Base-by-base conservation (phyloP, 228 moss, liverwort and hornwort species). In the Sphagnum magellanicum region DNA sequence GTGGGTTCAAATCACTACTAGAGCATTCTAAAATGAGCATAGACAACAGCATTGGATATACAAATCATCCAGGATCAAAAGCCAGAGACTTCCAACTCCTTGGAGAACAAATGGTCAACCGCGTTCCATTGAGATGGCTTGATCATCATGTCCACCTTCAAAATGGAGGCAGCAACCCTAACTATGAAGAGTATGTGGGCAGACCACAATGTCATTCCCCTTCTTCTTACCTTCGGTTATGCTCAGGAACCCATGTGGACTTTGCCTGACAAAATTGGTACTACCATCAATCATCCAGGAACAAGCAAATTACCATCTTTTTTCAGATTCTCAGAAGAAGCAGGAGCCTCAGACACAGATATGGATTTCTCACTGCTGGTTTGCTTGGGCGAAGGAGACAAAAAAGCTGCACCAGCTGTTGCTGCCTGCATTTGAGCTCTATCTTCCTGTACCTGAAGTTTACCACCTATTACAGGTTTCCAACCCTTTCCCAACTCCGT, bases 401-500 rank as follows among this genome's bases (percentile, higher is more conserved):
- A 78, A 7, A 89, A 87, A 60, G 81, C 71, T 6, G 87, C 75
- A 13, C 81, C 89, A 32, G 74, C 78, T 61, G 77, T 67, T 49
- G 79, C 72, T 55, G 79, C 80, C 78, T 89, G 95, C 92, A 88
- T 88, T 3, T 83, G 82, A 53, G 84, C 71, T 13, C 72, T 83
- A 52, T 80, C 91, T 64, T 83, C 89, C 74, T 79, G 67, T 10
- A 79, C 90, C 76, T 95, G 90, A 69, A 87, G 82, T 67, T 83
- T 92, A 63, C 88, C 89, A 86, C 88, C 92, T 75, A 84, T 81
- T 51, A 91, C 91, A 63, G 92, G 83, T 78, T 95, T 95, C 92
- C 92, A 96, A 75, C 76, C 82, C 69, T 88, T 82, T 74, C 75
- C 81, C 74, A 80, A 81, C 66, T 83, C 81, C 75, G 78, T 70